These are phyloP conservation scores for Candolleomyces eurysporus DNA, from an alignment of 768 basidiomycete genomes.

Conservation along the genomic window DNA sequence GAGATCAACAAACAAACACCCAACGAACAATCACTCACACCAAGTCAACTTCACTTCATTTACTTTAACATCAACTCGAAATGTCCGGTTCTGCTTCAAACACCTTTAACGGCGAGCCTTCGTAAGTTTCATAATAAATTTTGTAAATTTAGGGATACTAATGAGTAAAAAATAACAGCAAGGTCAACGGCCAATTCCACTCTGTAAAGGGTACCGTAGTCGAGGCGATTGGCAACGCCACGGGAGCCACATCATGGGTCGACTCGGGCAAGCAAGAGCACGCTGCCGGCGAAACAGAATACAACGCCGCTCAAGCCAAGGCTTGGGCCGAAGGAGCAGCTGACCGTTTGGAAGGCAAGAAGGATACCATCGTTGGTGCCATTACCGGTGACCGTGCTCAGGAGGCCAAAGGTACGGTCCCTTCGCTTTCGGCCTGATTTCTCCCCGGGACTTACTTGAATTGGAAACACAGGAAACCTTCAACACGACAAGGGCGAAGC, in stretches of 20 bases:
- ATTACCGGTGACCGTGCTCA: slow-evolving; percentile 43
- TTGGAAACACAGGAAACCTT: slow-evolving; percentile 37
- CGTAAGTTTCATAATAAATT: background rate
- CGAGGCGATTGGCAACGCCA: slow-evolving; percentile 38
- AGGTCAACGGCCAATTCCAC: slow-evolving; percentile 37
- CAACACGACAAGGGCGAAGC: slow-evolving; percentile 49
- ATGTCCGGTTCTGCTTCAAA: slow-evolving; percentile 1
- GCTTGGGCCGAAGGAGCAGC: slow-evolving; percentile 41
- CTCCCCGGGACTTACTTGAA: background rate
- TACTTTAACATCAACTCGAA: background rate
- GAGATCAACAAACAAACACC: background rate
- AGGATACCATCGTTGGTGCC: slow-evolving; percentile 44
- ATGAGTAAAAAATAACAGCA: slow-evolving; percentile 17
- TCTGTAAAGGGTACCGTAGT: slow-evolving; percentile 34
- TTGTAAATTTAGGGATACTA: background rate
- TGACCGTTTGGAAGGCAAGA: slow-evolving; percentile 43
- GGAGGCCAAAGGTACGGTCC: slow-evolving; percentile 30
- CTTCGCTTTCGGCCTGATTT: background rate
- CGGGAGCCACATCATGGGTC: slow-evolving; percentile 37
- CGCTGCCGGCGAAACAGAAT: slow-evolving; percentile 40
- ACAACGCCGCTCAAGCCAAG: slow-evolving; percentile 40
- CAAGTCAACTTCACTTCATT: background rate
- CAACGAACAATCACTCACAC: background rate
- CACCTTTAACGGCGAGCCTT: slow-evolving; percentile 4
- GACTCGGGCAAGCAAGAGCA: slow-evolving; percentile 45